Evolutionary conservation across 2,329 filamentous ascomycete genomes (phyloP), one percentile per base, ranked within the genome.

Genomic region (Aurifilum marmelostoma): DNA sequence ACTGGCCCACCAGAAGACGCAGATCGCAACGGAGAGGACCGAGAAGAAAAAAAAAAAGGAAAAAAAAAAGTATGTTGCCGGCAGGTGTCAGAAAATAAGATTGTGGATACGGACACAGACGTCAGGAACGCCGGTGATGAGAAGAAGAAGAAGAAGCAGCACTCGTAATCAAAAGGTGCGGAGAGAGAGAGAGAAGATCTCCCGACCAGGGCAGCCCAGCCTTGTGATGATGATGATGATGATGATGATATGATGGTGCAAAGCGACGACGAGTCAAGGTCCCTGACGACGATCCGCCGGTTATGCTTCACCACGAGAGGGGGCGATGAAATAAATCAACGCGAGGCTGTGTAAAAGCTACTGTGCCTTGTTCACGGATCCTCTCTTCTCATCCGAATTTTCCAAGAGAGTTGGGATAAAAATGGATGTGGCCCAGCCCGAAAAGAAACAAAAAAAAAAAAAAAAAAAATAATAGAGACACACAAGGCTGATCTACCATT

Each of bases 1-100:
- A 66, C 68, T 52, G 64, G 66, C 29, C 67, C 67, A 67, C 65
- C 58, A 34, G 27, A 24, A 39, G 18, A 37, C 65, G 54, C 64
- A 59, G 50, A 69, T 63, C 37, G 50, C 64, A 59, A 62, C 59
- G 37, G 50, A 27, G 50, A 29, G 37, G 47, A 2, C 43, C 62
- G 43, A 52, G 18, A 24, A 47, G 7, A n/a, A 8, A 41, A 21
- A 21, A n/a, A n/a, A n/a, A n/a, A n/a, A n/a, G n/a, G n/a, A n/a
- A n/a, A n/a, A n/a, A n/a, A n/a, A n/a, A n/a, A n/a, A n/a, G n/a
- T n/a, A n/a, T n/a, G 43, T 47, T 18, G 27, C 21, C n/a, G 50
- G 24, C 21, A 41, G n/a, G 18, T 9, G 39, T 43, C 39, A 47
- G 24, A 32, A 63, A 47, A 63, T 43, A 63, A 47, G 41, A 29